Percentiles rank a stretch among this genome's conserved stretches.
Evolutionary conservation across 2,329 filamentous ascomycete genomes (phyloP).

Genomic region (Ophiognomonia clavigignenti-juglandacearum): DNA sequence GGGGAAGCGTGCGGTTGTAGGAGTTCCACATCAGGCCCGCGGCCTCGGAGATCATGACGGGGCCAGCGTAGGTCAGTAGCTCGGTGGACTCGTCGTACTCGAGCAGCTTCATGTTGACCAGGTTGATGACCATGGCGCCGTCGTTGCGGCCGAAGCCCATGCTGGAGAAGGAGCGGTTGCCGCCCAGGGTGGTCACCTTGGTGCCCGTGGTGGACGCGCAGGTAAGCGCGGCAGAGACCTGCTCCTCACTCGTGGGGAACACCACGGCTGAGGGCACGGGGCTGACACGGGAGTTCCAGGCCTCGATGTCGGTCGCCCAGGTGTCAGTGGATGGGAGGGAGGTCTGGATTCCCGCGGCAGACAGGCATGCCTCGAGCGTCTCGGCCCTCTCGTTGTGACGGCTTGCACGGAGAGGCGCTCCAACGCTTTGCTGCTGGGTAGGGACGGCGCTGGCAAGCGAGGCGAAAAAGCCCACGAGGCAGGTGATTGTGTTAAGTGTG

Average conservation of each 20-base stretch:
- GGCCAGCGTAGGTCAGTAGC: constrained; percentile 5
- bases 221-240: neutral
- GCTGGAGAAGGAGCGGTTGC: constrained; percentile 10
- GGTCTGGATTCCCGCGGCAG: constrained; percentile 1
- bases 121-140: constrained; percentile 6
- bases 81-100: constrained; percentile 2
- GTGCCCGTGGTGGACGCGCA: constrained; percentile 4
- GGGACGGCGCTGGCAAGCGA: neutral
- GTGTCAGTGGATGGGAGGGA: neutral
- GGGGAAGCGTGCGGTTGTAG: constrained; percentile 4
- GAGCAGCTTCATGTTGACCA: constrained; percentile 3
- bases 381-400: too few relatives aligned
- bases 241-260: constrained; percentile 3
- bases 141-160: constrained; percentile 10
- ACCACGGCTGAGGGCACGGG: constrained; percentile 3
- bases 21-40: constrained; percentile 1
- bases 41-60: constrained; percentile 6
- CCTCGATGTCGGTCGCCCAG: constrained; percentile 2
- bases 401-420: neutral
- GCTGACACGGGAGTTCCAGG: constrained; percentile 6
- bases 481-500: neutral
- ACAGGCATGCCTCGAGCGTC: too few relatives aligned
- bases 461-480: neutral
- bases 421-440: neutral
- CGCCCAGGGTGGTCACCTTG: constrained; percentile 9